Conservation (phyloP, 2,329 filamentous ascomycete species). For the Hypoxylon sp. region DNA sequence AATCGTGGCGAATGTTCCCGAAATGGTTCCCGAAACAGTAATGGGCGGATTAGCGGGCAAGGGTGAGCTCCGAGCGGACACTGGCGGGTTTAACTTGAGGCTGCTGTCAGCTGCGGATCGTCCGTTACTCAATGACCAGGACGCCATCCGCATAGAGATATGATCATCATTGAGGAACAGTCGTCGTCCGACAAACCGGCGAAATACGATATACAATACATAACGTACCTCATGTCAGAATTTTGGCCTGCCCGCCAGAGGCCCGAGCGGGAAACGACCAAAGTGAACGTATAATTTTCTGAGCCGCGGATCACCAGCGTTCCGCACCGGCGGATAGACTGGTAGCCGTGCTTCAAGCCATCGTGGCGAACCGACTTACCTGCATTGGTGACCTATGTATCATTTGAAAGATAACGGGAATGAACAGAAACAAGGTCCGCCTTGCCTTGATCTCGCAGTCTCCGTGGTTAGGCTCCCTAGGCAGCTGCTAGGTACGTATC, state of each 20-base stretch:
- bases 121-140: slow-evolving; percentile 6
- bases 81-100: slow-evolving; percentile 17
- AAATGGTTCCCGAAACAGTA: slow-evolving; percentile 15
- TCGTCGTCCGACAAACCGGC: slow-evolving; percentile 22
- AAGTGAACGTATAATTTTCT: no score
- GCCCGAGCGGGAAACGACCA: neutral
- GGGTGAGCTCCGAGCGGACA: slow-evolving; percentile 26
- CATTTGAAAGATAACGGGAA: neutral
- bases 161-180: slow-evolving; percentile 28
- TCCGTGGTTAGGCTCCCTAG: neutral
- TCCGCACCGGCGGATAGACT: neutral
- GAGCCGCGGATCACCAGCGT: neutral
- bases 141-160: slow-evolving; percentile 6
- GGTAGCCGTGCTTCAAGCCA: neutral
- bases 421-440: slow-evolving; percentile 6
- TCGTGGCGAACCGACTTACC: slow-evolving; percentile 20
- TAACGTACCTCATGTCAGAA: slow-evolving; percentile 2
- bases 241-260: neutral
- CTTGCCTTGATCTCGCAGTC: slow-evolving; percentile 2
- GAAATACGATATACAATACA: slow-evolving; percentile 18
- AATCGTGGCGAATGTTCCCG: slow-evolving; percentile 39
- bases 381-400: neutral
- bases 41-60: slow-evolving; percentile 26
- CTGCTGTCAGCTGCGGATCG: slow-evolving; percentile 27
- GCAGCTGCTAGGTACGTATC: no score